Evolutionary conservation across 2,329 filamentous ascomycete species (phyloP).

Genomic region (Talaromyces atroroseus): DNA sequence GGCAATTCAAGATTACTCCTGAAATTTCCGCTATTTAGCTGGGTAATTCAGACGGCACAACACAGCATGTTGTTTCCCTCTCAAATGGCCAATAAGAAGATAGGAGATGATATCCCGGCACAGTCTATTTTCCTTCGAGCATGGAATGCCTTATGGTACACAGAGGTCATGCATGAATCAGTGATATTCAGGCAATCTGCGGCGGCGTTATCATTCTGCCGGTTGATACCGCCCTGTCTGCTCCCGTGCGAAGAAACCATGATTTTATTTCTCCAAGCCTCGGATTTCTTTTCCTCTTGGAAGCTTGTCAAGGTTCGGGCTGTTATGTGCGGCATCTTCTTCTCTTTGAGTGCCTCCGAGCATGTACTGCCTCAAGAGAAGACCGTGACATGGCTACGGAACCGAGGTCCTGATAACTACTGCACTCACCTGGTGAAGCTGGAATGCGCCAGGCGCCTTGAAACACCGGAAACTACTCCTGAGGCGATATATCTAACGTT

Average conservation of each 20-base stretch:
- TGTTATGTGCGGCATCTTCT: constrained; percentile 49
- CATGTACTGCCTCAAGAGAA: constrained; percentile 28
- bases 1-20: constrained; percentile 14
- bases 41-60: constrained; percentile 14
- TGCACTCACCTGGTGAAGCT: constrained; percentile 27
- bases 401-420: constrained; percentile 43
- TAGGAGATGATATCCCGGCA: neutral
- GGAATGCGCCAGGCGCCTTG: neutral
- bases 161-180: neutral
- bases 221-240: constrained; percentile 16
- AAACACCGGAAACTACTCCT: neutral
- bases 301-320: constrained; percentile 5
- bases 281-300: neutral
- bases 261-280: neutral
- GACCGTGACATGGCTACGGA: constrained; percentile 29
- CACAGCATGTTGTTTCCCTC: neutral
- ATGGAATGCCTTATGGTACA: neutral
- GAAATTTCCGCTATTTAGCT: neutral
- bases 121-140: neutral
- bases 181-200: constrained; percentile 11
- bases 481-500: constrained; percentile 53
- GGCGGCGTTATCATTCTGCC: constrained; percentile 30
- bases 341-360: constrained; percentile 38
- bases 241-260: neutral
- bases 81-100: neutral